These are phyloP conservation scores for Drechslerella dactyloides DNA, from an alignment of 2,329 filamentous ascomycete genomes.

Conservation along the genomic window DNA sequence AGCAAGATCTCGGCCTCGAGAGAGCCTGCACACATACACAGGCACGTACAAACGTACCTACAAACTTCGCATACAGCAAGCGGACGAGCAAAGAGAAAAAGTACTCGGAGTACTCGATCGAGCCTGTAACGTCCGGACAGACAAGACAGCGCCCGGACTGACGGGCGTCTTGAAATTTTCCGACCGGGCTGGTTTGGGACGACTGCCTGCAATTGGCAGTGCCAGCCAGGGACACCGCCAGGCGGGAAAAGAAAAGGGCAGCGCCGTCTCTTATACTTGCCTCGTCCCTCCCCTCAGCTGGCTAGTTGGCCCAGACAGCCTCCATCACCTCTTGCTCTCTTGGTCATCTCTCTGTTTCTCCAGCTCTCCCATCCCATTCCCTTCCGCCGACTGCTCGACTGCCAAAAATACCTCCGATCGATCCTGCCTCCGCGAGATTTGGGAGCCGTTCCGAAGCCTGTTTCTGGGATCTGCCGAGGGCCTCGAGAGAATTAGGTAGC, in stretches of 20 bases:
- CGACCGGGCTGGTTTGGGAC: constrained; percentile 46
- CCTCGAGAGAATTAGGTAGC: constrained; percentile 20
- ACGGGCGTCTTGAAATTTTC: constrained; percentile 37
- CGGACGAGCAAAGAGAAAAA: no score
- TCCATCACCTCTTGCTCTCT: constrained; percentile 8
- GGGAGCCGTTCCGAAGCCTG: constrained; percentile 12
- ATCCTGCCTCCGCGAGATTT: constrained; percentile 37
- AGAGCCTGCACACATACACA: no score
- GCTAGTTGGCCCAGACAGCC: constrained; percentile 4
- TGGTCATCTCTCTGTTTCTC: constrained; percentile 7
- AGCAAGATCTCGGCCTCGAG: constrained; percentile 4
- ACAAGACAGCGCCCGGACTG: constrained; percentile 12
- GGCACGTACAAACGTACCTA: no score
- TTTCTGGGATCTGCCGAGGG: constrained; percentile 35
- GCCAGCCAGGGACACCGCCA: constrained; percentile 42
- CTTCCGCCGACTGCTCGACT: constrained; percentile 27
- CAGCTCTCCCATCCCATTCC: constrained; percentile 15
- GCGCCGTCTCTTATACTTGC: constrained; percentile 47
- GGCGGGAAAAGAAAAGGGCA: neutral
- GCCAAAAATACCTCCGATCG: constrained; percentile 50
- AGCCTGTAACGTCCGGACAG: neutral
- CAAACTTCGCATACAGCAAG: no score
- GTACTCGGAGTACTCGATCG: neutral
- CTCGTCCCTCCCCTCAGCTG: constrained; percentile 49
- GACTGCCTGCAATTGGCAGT: constrained; percentile 43